Evolutionary conservation across 495 filamentous ascomycete species (phyloP).

Genomic region (Podospora conica): DNA sequence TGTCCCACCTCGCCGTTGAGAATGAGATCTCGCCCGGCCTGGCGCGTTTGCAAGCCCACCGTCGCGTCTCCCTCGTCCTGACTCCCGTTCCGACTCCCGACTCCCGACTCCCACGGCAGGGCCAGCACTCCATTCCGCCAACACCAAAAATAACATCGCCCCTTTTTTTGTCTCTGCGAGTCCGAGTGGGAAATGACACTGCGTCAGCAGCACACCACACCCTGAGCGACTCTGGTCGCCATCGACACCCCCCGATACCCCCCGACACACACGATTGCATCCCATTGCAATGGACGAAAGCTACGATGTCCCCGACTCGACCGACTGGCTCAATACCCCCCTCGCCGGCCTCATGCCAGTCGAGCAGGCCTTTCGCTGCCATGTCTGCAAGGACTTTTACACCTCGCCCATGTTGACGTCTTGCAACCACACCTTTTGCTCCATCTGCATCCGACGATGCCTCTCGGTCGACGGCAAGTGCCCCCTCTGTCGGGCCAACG

Average conservation of each 20-base stretch:
- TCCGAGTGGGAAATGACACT: neutral
- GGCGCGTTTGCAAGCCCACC: neutral
- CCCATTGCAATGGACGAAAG: slow-evolving; percentile 27
- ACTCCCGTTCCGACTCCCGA: neutral
- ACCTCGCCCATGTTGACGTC: slow-evolving; percentile 87
- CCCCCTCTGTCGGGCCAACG: slow-evolving; percentile 67
- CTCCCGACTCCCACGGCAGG: neutral
- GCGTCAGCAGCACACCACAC: neutral
- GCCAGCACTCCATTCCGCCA: neutral
- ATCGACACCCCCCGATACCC: neutral
- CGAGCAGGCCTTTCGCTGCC: slow-evolving; percentile 83
- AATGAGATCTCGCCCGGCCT: neutral
- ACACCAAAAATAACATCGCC: neutral
- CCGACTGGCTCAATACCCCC: slow-evolving; percentile 85
- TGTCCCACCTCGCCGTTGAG: neutral
- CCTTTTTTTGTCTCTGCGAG: neutral
- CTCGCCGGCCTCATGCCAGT: slow-evolving; percentile 65
- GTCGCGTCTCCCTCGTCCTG: neutral
- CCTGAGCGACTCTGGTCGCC: neutral
- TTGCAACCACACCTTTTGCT: slow-evolving; percentile 96
- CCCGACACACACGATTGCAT: neutral
- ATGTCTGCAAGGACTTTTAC: slow-evolving; percentile 98
- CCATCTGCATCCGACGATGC: slow-evolving; percentile 82
- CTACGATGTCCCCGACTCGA: slow-evolving; percentile 73
- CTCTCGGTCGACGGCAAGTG: slow-evolving; percentile 77